phyloP scores from a whole-genome alignment of 768 basidiomycete species.

The Rickenella mellea region DNA sequence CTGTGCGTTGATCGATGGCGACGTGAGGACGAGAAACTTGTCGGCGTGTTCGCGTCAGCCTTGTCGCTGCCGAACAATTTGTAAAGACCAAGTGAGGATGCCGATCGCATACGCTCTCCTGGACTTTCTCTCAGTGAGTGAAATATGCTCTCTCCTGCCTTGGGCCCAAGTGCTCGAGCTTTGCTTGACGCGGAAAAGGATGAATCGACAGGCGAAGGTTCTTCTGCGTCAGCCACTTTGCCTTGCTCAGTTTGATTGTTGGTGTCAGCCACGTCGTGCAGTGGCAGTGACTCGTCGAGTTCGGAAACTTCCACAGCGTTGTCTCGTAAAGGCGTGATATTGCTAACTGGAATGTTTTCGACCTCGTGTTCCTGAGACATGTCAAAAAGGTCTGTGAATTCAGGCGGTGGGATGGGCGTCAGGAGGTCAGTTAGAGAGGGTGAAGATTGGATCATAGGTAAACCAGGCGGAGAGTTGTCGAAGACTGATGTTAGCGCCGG shows the following conservation, averaged over 20 bases:
- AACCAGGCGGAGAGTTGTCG: background rate
- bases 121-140: background rate
- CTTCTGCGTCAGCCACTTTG: background rate
- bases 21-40: too few relatives aligned
- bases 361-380: slow-evolving; percentile 47
- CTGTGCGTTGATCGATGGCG: too few relatives aligned
- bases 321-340: slow-evolving; percentile 20
- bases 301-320: slow-evolving; percentile 27
- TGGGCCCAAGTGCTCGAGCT: background rate
- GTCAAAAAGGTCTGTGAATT: slow-evolving; percentile 47
- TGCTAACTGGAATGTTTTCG: slow-evolving; percentile 30
- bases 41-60: background rate
- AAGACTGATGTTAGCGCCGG: too few relatives aligned
- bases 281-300: slow-evolving; percentile 16
- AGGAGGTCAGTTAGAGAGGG: slow-evolving; percentile 18
- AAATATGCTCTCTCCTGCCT: background rate
- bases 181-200: background rate
- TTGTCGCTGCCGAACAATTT: background rate
- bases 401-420: slow-evolving; percentile 30
- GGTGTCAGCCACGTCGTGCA: too few relatives aligned
- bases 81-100: background rate
- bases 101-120: background rate
- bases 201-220: background rate
- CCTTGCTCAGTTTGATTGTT: background rate
- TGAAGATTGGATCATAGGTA: slow-evolving; percentile 2